Conservation (phyloP, 1,284 basidiomycete species). For the Coriolopsis trogii region DNA sequence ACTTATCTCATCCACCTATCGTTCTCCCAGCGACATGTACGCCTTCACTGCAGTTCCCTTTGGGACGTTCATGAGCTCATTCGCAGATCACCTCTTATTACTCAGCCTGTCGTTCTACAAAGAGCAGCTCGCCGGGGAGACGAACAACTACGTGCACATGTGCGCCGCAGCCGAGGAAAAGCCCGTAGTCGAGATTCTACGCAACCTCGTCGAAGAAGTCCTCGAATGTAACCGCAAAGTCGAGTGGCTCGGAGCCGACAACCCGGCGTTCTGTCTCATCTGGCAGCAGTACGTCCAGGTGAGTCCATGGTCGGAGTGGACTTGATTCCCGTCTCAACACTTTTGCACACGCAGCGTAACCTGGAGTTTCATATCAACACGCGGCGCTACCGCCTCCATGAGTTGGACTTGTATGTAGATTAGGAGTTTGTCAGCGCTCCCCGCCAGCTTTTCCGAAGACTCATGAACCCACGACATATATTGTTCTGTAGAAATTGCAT, state of each 20-base stretch:
- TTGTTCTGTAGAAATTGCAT: background rate
- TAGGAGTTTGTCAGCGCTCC: too few species aligned
- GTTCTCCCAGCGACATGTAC: slow-evolving; percentile 6
- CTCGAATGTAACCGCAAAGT: slow-evolving; percentile 6
- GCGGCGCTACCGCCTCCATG: slow-evolving; percentile 16
- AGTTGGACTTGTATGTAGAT: slow-evolving; percentile 10
- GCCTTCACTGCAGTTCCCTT: background rate
- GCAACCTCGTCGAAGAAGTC: slow-evolving; percentile 5
- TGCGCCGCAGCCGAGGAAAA: slow-evolving; percentile 10
- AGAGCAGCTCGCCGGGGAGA: slow-evolving; percentile 15
- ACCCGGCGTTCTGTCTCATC: slow-evolving; percentile 1
- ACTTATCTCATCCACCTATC: background rate
- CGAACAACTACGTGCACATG: slow-evolving; percentile 17
- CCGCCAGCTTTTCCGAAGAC: too few species aligned
- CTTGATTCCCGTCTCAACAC: background rate
- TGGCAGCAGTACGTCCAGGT: slow-evolving; percentile 20
- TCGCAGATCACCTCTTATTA: too few species aligned
- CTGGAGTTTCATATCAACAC: slow-evolving; percentile 20
- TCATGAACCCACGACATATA: too few species aligned
- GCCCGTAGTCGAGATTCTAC: background rate
- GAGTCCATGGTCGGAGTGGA: background rate
- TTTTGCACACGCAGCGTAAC: slow-evolving; percentile 3
- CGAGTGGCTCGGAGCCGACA: background rate
- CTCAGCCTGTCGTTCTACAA: slow-evolving; percentile 20
- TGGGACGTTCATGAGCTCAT: background rate